Conservation (phyloP, 2,329 filamentous ascomycete species). For the Xylariaceae sp. region DNA sequence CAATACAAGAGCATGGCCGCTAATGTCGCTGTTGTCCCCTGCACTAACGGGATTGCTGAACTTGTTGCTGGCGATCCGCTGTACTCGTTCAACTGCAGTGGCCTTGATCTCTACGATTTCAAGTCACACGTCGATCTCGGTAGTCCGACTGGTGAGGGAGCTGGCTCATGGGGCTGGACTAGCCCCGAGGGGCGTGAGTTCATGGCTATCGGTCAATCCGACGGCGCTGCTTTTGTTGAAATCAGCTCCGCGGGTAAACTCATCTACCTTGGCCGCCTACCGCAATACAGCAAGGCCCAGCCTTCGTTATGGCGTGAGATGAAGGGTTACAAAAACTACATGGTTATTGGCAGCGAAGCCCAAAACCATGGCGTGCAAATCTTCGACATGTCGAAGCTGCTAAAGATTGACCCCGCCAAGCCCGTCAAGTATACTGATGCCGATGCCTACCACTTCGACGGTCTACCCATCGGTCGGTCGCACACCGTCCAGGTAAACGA, state of each 20-base stretch:
- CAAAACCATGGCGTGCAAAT: conserved; percentile 64
- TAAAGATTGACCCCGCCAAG: conserved; percentile 51
- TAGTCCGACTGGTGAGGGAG: conserved; percentile 43
- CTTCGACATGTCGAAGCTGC: conserved; percentile 68
- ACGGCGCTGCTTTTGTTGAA: conserved; percentile 62
- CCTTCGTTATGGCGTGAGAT: conserved; percentile 61
- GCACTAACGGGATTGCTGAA: conserved; percentile 38
- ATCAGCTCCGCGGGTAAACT: conserved; percentile 57
- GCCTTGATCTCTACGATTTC: conserved; percentile 47
- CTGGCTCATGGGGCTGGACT: conserved; percentile 61
- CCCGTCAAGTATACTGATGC: conserved; percentile 54
- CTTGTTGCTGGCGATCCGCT: conserved; percentile 37
- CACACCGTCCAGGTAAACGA: conserved; percentile 57
- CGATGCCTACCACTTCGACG: conserved; percentile 50
- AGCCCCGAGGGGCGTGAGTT: conserved; percentile 60
- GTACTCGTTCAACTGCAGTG: conserved; percentile 42
- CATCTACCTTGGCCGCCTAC: conserved; percentile 60
- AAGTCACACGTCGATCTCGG: conserved; percentile 46
- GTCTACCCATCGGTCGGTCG: conserved; percentile 50
- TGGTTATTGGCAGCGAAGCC: conserved; percentile 51
- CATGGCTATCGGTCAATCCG: conserved; percentile 59
- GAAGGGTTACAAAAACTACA: conserved; percentile 47
- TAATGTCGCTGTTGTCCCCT: conserved; percentile 32
- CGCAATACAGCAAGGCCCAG: conserved; percentile 51
- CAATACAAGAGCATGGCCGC: conserved; percentile 41